phyloP scores from a whole-genome alignment of 31 red algal genomes.

The Bonnemaisonia californica region DNA sequence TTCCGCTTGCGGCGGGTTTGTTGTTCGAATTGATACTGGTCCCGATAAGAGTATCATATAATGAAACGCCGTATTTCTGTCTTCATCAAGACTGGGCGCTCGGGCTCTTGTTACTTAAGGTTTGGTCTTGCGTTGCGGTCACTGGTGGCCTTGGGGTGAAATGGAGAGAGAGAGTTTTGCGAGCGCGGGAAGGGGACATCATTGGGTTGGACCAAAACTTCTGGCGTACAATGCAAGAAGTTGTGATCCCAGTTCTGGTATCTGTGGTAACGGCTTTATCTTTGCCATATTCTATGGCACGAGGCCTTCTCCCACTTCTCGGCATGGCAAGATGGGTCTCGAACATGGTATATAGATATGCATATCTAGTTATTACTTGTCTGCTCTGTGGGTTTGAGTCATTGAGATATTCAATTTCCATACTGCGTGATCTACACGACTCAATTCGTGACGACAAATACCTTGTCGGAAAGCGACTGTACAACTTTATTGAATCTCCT shows the following conservation, averaged over 20 bases:
- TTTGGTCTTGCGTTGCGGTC: conserved; percentile 60
- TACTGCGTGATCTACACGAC: conserved; percentile 69
- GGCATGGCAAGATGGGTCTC: conserved; percentile 51
- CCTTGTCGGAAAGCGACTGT: conserved; percentile 67
- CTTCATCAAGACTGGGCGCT: conserved; percentile 85
- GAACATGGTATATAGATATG: conserved; percentile 69
- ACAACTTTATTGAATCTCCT: conserved; percentile 60
- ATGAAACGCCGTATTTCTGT: conserved; percentile 74
- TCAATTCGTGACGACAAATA: conserved; percentile 91
- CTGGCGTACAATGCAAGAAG: conserved; percentile 44
- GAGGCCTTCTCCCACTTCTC: conserved; percentile 44
- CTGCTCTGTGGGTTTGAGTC: conserved; percentile 44
- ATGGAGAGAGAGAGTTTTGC: conserved; percentile 51
- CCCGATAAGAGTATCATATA: conserved; percentile 54
- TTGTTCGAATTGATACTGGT: conserved; percentile 81
- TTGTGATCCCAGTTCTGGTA: conserved; percentile 70
- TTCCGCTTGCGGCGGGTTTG: conserved; percentile 71
- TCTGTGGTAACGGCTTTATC: conserved; percentile 47
- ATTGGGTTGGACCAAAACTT: conserved; percentile 48
- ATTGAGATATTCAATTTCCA: conserved; percentile 38
- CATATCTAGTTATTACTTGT: conserved; percentile 51
- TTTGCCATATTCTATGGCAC: conserved; percentile 63
- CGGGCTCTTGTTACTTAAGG: conserved; percentile 61
- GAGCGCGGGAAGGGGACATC: conserved; percentile 57
- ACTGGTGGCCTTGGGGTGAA: conserved; percentile 44